These are phyloP conservation scores for Piper betle DNA, from an alignment of 164 flowering plant species.

Conservation along the genomic window DNA sequence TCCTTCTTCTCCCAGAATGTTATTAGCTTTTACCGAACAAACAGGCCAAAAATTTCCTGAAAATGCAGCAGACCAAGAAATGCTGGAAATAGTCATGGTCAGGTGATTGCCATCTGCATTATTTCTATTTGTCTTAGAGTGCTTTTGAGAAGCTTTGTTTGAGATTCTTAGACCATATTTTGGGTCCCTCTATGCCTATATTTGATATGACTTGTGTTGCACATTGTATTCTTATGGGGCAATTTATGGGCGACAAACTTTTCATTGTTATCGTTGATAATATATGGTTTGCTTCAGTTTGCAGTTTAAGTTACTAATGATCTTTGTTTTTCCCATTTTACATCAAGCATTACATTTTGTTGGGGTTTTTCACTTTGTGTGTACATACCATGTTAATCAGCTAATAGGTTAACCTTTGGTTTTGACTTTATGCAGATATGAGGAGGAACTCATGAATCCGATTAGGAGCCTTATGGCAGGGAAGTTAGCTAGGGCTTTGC, in stretches of 20 bases:
- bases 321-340: neutral
- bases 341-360: neutral
- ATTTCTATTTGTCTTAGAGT: neutral
- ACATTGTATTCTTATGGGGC: too few species aligned
- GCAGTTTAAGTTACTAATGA: neutral
- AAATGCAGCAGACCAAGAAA: constrained; percentile 73
- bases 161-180: neutral
- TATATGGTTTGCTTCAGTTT: neutral
- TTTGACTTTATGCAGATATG: constrained; percentile 42
- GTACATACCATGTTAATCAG: neutral
- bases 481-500: constrained; percentile 86
- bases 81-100: constrained; percentile 86
- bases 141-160: neutral
- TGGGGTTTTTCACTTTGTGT: neutral
- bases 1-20: constrained; percentile 47
- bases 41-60: constrained; percentile 61
- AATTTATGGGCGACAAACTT: too few species aligned
- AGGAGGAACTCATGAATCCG: constrained; percentile 88
- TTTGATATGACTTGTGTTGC: too few species aligned
- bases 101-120: constrained; percentile 26
- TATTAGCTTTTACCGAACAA: constrained; percentile 73
- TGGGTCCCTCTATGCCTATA: too few species aligned
- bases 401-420: neutral
- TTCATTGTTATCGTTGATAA: too few species aligned
- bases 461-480: constrained; percentile 75